phyloP scores from a whole-genome alignment of 805 yeast species.

The Wickerhamiella lipophila region DNA sequence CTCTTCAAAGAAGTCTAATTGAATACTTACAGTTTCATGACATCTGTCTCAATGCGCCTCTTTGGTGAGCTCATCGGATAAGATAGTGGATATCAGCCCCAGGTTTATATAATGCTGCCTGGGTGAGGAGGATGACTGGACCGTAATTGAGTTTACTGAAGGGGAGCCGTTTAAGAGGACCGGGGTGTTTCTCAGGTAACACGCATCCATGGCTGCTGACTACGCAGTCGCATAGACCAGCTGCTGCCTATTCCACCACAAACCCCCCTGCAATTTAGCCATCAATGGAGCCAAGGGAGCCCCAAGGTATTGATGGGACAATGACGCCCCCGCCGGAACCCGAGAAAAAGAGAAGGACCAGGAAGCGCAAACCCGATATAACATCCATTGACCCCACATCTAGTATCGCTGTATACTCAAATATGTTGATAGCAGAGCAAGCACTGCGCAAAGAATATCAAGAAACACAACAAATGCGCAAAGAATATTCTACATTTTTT shows the following conservation, averaged over 20 bases:
- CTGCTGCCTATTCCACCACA: not conserved
- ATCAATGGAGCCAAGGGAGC: slow-evolving; percentile 13
- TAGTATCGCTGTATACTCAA: slow-evolving; percentile 37
- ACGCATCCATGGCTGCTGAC: not conserved
- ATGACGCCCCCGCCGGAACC: slow-evolving; percentile 2
- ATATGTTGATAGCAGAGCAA: slow-evolving; percentile 74
- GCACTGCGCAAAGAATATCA: slow-evolving; percentile 67
- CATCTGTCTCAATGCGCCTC: slow-evolving; percentile 84
- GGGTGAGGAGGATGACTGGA: not conserved
- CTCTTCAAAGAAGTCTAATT: not conserved
- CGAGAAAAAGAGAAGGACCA: not conserved
- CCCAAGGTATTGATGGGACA: slow-evolving; percentile 12
- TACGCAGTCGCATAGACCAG: not conserved
- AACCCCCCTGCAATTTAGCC: not conserved
- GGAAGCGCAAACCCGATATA: not conserved
- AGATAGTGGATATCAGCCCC: not conserved
- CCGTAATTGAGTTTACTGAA: not conserved
- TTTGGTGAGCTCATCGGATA: slow-evolving; percentile 40
- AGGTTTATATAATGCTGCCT: slow-evolving; percentile 1
- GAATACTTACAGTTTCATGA: slow-evolving; percentile 67
- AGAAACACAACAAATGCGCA: slow-evolving; percentile 54
- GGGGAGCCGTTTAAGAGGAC: not conserved
- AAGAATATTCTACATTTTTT: slow-evolving; percentile 46
- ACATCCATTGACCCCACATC: slow-evolving; percentile 9
- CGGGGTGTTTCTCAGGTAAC: not conserved